phyloP scores from a whole-genome alignment of 1,139 yeast genomes.

The Blastobotrys ciferrii region DNA sequence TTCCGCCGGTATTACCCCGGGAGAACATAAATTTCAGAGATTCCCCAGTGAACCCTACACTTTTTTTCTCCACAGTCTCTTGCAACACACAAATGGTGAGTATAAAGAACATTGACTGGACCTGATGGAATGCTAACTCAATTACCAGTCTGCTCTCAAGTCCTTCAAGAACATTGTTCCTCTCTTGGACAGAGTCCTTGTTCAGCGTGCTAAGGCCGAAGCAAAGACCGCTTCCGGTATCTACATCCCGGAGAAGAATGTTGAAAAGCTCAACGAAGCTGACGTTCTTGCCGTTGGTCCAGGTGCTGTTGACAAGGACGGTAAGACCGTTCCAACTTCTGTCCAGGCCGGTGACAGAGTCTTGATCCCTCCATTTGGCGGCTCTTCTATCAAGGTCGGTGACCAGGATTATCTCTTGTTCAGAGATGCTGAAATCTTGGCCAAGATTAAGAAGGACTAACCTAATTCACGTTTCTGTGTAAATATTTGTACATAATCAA shows the following conservation, averaged over 20 bases:
- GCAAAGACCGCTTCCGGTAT: constrained; percentile 93
- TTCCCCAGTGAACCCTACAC: not conserved
- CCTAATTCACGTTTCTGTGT: constrained; percentile 1
- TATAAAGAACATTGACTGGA: not conserved
- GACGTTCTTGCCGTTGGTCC: constrained; percentile 44
- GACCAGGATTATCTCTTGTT: constrained; percentile 51
- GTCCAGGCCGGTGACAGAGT: constrained; percentile 91
- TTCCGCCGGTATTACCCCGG: constrained; percentile 1
- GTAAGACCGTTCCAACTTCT: constrained; percentile 66
- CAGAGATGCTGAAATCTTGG: constrained; percentile 92
- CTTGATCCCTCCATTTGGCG: constrained; percentile 87
- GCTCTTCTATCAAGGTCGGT: constrained; percentile 82
- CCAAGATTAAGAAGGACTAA: constrained; percentile 60
- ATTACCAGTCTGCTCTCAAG: constrained; percentile 52
- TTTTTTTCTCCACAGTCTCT: not conserved
- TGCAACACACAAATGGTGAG: constrained; percentile 3
- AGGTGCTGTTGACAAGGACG: constrained; percentile 59
- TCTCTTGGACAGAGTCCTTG: constrained; percentile 90
- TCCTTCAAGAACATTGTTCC: constrained; percentile 88
- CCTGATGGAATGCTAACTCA: not conserved
- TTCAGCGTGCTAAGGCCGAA: constrained; percentile 89
- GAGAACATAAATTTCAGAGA: constrained; percentile 4
- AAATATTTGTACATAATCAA: constrained; percentile 8
- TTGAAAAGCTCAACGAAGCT: constrained; percentile 76
- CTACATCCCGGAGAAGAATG: constrained; percentile 95